Evolutionary conservation across 129 eudicot genomes (phyloP), one percentile per base, ranked within the genome.

Genomic region (Ambrosia trifida): DNA sequence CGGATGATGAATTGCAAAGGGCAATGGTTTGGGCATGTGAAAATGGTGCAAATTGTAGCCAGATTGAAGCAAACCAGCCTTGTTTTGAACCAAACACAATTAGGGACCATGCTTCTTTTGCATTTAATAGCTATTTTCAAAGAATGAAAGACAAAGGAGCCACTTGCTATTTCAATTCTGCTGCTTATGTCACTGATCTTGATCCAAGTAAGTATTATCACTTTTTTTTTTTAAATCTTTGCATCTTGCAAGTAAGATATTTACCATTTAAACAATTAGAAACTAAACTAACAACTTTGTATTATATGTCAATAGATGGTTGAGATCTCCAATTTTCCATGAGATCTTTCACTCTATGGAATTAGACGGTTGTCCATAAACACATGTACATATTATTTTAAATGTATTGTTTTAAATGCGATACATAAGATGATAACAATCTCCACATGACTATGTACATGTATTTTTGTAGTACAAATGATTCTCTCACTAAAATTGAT

Each of bases 91-190:
- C 98, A 43, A 86, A 89, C 79, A 89, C 94, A 5, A 20, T 77
- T 2, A 87, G 50, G 53, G 91, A 85, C 46, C 98, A 92, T 74
- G 96, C 98, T 44, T 88, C 96, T 30, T 84, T 76, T 81, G 98
- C 91, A 49, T 92, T 92, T 83, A 92, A 92, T 69, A 88, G 96
- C 81, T 92, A 92, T 77, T 88, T 78, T 70, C 98, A 89, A 66
- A 86, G 88, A 53, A 67, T 81, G 82, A 92, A 92, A 80, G 82
- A 68, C 69, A 78, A 81, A 72, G 96, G 98, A 17, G 95, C 76
- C 14, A 81, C 45, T 53, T 92, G 98, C 79, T 92, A 84, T 76
- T 92, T 89, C 85, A 86, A 81, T 79, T 68, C 87, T 72, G 98
- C 94, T 28, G 91, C 96, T 10, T 14, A 86, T 16, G 79, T 87